phyloP scores from a whole-genome alignment of 768 basidiomycete genomes.

The Paxillus ammoniavirescens region DNA sequence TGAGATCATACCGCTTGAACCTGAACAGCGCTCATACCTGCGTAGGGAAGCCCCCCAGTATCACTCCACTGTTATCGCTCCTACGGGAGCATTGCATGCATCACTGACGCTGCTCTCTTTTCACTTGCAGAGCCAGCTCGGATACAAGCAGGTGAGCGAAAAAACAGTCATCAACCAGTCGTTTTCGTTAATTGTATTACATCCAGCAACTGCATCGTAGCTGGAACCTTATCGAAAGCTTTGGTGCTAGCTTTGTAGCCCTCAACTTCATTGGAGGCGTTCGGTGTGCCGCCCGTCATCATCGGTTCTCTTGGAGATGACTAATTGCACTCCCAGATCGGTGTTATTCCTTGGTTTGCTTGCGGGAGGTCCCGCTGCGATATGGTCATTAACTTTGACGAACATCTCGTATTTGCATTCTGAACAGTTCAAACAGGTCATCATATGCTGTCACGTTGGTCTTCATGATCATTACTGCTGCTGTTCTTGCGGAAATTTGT shows the following conservation, averaged over 20 bases:
- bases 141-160: conserved; percentile 69
- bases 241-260: conserved; percentile 86
- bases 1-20: conserved; percentile 99
- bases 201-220: conserved; percentile 79
- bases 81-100: conserved; percentile 35
- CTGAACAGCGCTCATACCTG: conserved; percentile 97
- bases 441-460: conserved; percentile 79
- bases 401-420: conserved; percentile 1
- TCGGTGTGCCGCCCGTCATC: conserved; percentile 43
- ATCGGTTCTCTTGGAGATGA: conserved; percentile 3
- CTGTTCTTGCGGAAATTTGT: conserved; percentile 86
- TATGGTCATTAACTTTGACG: conserved; percentile 51
- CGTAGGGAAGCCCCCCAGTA: conserved; percentile 93
- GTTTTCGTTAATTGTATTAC: not conserved
- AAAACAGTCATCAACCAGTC: not conserved
- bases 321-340: conserved; percentile 43
- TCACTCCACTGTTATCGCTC: conserved; percentile 45
- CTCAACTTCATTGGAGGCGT: conserved; percentile 89
- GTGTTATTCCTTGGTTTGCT: conserved; percentile 77
- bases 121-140: conserved; percentile 58
- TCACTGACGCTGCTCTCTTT: conserved; percentile 48
- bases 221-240: conserved; percentile 82
- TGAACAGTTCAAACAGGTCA: conserved; percentile 55
- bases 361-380: conserved; percentile 84
- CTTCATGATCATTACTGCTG: conserved; percentile 87